These are phyloP conservation scores for Rosa lucieae DNA, from an alignment of 306 rosid genomes.

Conservation along the genomic window DNA sequence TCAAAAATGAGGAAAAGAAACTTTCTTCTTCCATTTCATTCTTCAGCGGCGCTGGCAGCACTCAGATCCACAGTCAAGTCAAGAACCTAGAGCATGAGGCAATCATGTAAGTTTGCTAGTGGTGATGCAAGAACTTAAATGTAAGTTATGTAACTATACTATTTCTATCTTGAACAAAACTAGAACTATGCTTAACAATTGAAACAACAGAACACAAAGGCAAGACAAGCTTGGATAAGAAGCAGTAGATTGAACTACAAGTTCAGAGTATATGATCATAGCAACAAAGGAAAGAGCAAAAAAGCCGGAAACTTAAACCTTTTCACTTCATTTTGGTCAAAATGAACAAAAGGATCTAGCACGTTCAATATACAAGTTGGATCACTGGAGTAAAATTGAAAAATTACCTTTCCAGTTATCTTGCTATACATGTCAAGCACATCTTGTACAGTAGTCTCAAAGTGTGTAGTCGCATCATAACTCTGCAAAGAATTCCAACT, in stretches of 20 bases:
- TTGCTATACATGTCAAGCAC: constrained; percentile 64
- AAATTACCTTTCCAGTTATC: constrained; percentile 77
- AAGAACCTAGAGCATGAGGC: constrained; percentile 47
- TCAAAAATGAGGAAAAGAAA: not conserved
- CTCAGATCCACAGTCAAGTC: constrained; percentile 81
- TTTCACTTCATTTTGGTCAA: not conserved
- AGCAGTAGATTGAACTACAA: not conserved
- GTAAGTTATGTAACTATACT: no score
- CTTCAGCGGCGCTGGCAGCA: constrained; percentile 82
- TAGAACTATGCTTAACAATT: not conserved
- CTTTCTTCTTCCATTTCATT: constrained; percentile 31
- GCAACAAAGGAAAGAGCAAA: not conserved
- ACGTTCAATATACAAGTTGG: not conserved
- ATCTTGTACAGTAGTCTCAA: constrained; percentile 76
- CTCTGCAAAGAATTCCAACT: constrained; percentile 49
- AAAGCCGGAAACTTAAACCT: not conserved
- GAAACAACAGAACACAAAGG: not conserved
- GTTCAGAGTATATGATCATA: not conserved
- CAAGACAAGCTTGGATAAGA: not conserved
- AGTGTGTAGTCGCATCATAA: constrained; percentile 79
- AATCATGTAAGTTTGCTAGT: not conserved
- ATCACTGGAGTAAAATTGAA: constrained; percentile 4
- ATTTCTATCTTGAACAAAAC: not conserved
- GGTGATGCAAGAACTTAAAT: not conserved
- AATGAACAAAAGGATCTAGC: not conserved